phyloP scores from a whole-genome alignment of 768 basidiomycete genomes.

The Hericium rajendrae region DNA sequence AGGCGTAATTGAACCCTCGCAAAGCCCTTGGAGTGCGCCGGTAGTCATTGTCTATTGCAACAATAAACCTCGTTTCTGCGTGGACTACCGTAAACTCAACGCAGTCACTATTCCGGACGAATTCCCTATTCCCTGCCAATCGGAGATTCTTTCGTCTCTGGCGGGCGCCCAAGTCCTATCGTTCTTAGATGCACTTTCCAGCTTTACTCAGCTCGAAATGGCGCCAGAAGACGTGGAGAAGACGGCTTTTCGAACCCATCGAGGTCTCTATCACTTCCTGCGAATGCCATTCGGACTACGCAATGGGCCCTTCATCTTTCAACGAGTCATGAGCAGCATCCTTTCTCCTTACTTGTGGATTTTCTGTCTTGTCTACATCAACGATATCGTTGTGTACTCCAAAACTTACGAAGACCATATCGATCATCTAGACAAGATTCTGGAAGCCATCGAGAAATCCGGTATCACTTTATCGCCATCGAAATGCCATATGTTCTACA shows the following conservation, averaged over 20 bases:
- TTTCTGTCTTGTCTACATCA: conserved; percentile 9
- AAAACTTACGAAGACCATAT: conserved; percentile 4
- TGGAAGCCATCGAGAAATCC: conserved; percentile 17
- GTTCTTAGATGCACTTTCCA: conserved; percentile 26
- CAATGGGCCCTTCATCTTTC: conserved; percentile 29
- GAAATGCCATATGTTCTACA: conserved; percentile 20
- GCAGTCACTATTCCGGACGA: conserved; percentile 15
- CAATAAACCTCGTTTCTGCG: too few species aligned
- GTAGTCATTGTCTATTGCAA: conserved; percentile 28
- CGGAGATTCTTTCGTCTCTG: conserved; percentile 16
- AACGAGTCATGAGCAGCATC: conserved; percentile 29
- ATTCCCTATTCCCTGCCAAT: conserved; percentile 15
- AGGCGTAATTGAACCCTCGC: conserved; percentile 31
- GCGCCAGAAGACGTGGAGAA: conserved; percentile 22
- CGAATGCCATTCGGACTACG: conserved; percentile 29
- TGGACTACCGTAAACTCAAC: conserved; percentile 25
- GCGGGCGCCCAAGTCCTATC: conserved; percentile 22
- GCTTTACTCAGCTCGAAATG: too few species aligned
- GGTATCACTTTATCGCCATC: conserved; percentile 17
- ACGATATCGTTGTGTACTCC: conserved; percentile 10
- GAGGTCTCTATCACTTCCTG: conserved; percentile 31
- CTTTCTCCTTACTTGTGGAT: conserved; percentile 6
- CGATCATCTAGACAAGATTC: conserved; percentile 21
- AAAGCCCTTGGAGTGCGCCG: conserved; percentile 28
- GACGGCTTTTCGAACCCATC: conserved; percentile 29